These are phyloP conservation scores for Lanmaoa pseudosensibilis DNA, from an alignment of 768 basidiomycete species.

Conservation along the genomic window DNA sequence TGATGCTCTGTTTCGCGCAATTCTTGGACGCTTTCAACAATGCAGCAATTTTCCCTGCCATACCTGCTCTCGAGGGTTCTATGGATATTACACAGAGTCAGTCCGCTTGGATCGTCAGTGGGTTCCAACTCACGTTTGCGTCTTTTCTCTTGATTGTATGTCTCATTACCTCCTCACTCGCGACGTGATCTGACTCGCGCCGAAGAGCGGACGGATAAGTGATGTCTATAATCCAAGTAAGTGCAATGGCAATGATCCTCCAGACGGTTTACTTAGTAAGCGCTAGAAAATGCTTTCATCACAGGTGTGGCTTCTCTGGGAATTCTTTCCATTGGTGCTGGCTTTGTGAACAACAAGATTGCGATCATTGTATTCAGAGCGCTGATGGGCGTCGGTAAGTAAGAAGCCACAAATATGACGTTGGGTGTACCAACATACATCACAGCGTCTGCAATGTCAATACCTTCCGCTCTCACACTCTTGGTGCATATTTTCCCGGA, in stretches of 20 bases:
- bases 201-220: slow-evolving; percentile 28
- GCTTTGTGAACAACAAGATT: slow-evolving; percentile 48
- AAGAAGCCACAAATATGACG: background rate
- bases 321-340: slow-evolving; percentile 43
- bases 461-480: slow-evolving; percentile 51
- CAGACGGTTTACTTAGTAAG: slow-evolving; percentile 31
- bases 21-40: slow-evolving; percentile 48
- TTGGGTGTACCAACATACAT: slow-evolving; percentile 1
- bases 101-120: slow-evolving; percentile 40
- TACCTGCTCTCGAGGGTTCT: slow-evolving; percentile 34
- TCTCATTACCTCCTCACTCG: background rate
- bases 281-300: slow-evolving; percentile 43
- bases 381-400: slow-evolving; percentile 47
- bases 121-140: slow-evolving; percentile 48
- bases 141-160: slow-evolving; percentile 34
- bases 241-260: slow-evolving; percentile 16
- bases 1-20: slow-evolving; percentile 41
- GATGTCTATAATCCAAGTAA: slow-evolving; percentile 34
- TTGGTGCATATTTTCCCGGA: slow-evolving; percentile 52
- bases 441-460: slow-evolving; percentile 48
- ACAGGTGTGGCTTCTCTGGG: slow-evolving; percentile 43
- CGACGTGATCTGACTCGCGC: slow-evolving; percentile 9
- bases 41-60: slow-evolving; percentile 41
- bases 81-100: slow-evolving; percentile 13
- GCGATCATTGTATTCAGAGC: slow-evolving; percentile 52